Evolutionary conservation across 1,139 yeast genomes (phyloP), one percentile per base, ranked within the genome.

Genomic region (Blastobotrys arbuscula): DNA sequence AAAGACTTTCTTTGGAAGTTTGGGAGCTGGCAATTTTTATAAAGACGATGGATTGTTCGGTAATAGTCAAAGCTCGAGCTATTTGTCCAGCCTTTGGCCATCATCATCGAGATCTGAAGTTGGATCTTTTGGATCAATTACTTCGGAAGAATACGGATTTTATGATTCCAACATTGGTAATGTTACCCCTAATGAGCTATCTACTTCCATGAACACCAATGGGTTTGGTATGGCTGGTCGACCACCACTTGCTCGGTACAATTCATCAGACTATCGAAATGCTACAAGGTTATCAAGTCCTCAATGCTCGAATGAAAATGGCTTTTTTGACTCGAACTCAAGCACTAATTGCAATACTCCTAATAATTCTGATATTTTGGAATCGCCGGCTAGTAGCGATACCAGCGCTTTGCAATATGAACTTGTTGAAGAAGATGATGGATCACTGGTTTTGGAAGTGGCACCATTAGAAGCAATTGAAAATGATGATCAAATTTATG

Each of bases 251-350:
- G 23, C 38, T 21, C 45, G 58, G 23, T 6, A 47, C 47, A 43
- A 50, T 35, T 54, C 57, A 7, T 39, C 52, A 3, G 55, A 54
- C 35, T 50, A 57, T 3, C 47, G 56, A 9, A 56, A 56, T 6
- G 54, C 57, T 12, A 55, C 58, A 12, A 41, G 28, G 28, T 34
- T 46, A 24, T 40, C 39, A 9, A 42, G 46, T 30, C 41, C 47
- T 20, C 3, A 16, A 15, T n/a, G n/a, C n/a, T 5, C 13, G 3
- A n/a, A 12, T 28, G 31, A 28, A 28, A 15, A 16, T 21, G 28
- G 26, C 30, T 20, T 6, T 21, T 18, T 13, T 24, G 28, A 39
- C 16, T 20, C 19, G 9, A 21, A 23, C 31, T 21, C 42, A n/a
- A 23, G 33, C 30, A 20, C 23, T 18, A 21, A 18, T 24, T 21